phyloP scores from a whole-genome alignment of 2,329 filamentous ascomycete species.

The Verticillium tricorpus region DNA sequence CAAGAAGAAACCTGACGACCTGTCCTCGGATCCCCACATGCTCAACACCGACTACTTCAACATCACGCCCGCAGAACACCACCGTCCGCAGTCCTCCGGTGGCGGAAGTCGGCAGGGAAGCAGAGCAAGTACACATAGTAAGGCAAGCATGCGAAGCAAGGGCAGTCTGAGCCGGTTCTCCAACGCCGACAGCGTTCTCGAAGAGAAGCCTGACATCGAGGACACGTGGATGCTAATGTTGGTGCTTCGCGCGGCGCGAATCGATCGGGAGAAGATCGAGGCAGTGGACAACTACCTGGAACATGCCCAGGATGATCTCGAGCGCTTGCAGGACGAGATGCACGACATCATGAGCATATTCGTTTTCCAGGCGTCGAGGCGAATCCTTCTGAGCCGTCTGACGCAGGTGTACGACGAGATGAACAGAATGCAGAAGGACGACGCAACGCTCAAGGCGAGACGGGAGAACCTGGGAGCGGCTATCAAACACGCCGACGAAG shows the following conservation, averaged over 20 bases:
- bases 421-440: constrained; percentile 41
- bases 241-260: constrained; percentile 62
- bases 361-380: constrained; percentile 83
- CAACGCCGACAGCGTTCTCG: constrained; percentile 37
- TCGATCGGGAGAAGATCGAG: constrained; percentile 90
- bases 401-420: constrained; percentile 58
- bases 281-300: constrained; percentile 78
- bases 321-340: constrained; percentile 71
- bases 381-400: constrained; percentile 68
- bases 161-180: constrained; percentile 30
- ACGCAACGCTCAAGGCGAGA: constrained; percentile 31
- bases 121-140: constrained; percentile 21
- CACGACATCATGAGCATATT: constrained; percentile 82
- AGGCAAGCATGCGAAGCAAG: constrained; percentile 23
- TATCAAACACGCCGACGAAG: constrained; percentile 70
- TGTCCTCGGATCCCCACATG: constrained; percentile 54
- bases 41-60: constrained; percentile 77
- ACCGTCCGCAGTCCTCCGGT: constrained; percentile 18
- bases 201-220: constrained; percentile 53
- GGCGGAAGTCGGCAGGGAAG: constrained; percentile 23
- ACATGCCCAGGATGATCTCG: constrained; percentile 70
- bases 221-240: constrained; percentile 66
- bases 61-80: constrained; percentile 50
- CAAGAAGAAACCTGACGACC: constrained; percentile 48
- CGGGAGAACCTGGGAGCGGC: constrained; percentile 70